Percentiles rank a stretch among this genome's conserved stretches.
These are phyloP conservation scores for Apophysomyces elegans DNA, from an alignment of 371 early-diverging fungal genomes.

Conservation along the genomic window DNA sequence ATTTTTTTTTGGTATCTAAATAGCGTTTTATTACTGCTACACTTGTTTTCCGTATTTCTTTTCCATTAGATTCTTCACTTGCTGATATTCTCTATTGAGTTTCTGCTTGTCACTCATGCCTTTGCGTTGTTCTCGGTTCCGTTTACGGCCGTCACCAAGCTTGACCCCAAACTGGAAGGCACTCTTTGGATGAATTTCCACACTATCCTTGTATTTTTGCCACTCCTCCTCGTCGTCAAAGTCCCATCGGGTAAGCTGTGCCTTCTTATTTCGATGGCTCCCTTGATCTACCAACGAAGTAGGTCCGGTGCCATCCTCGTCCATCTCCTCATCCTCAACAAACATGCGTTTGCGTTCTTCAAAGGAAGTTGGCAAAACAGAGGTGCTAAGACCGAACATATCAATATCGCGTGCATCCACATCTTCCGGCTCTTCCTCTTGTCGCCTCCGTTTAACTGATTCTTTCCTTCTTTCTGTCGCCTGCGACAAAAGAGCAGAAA, in stretches of 20 bases:
- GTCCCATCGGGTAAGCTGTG: conserved; percentile 74
- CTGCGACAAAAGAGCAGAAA: conserved; percentile 15
- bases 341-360: conserved; percentile 39
- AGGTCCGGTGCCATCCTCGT: conserved; percentile 44
- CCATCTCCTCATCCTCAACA: conserved; percentile 53
- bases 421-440: conserved; percentile 28
- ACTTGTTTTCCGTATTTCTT: conserved; percentile 60
- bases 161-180: conserved; percentile 81
- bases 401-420: conserved; percentile 51
- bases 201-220: conserved; percentile 69
- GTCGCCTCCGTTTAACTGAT: conserved; percentile 18
- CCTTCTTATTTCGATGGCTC: conserved; percentile 69
- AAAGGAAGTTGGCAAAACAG: conserved; percentile 51
- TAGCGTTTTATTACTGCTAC: neutral
- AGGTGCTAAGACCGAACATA: conserved; percentile 49
- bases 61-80: conserved; percentile 69
- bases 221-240: conserved; percentile 82
- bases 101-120: conserved; percentile 61
- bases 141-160: conserved; percentile 68
- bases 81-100: conserved; percentile 70
- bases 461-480: conserved; percentile 18
- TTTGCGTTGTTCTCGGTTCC: conserved; percentile 55
- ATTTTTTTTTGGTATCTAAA: neutral
- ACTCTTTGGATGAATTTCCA: conserved; percentile 77
- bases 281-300: conserved; percentile 69